Evolutionary conservation across 305 asterid species (phyloP), one percentile per base, ranked within the genome.

Genomic region (Fraxinus sp.): DNA sequence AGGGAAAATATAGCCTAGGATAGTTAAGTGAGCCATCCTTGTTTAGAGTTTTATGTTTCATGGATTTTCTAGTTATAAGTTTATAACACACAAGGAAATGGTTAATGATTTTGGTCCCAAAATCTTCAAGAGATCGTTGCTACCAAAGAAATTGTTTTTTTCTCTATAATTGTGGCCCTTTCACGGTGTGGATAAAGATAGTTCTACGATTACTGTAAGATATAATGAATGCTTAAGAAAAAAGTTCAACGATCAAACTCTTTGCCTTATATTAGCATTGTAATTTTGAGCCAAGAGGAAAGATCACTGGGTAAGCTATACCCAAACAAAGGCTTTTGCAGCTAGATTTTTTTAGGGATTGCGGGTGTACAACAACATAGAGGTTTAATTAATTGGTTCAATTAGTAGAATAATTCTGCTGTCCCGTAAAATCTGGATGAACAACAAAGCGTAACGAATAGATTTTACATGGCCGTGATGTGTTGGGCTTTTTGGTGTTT

Each of bases 351-450:
- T 70, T 2, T 10, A 4, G 11, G 75, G 75, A 68, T 70, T 70
- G 39, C 4, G 3, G 75, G 39, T 5, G 37, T 70, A 11, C 33
- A 70, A 13, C 57, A 13, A 70, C 22, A 13, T 70, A 70, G 39
- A 70, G 39, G 22, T 70, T 70, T 18, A 70, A 14, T 22, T 14
- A 59, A n/a, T 59, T 22, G 39, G 41, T 70, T 70, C 20, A 14
- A 32, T 70, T 30, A 70, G 35, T 20, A 70, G 35, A 66, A 66
- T 66, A 26, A 30, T 81, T 81, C 72, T 73, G 66, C 49, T 77
- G 39, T 18, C 18, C 32, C 28, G n/a, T 76, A 72, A 64, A 57
- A 28, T 57, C 76, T 71, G 30, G 70, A 79, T 74, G 20, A 66
- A 66, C 2, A 1, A 66, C 73, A 22, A 66, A 28, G 36, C 73